Evolutionary conservation across 225 moss, liverwort and hornwort genomes (phyloP).

Genomic region (Polytrichum formosum): DNA sequence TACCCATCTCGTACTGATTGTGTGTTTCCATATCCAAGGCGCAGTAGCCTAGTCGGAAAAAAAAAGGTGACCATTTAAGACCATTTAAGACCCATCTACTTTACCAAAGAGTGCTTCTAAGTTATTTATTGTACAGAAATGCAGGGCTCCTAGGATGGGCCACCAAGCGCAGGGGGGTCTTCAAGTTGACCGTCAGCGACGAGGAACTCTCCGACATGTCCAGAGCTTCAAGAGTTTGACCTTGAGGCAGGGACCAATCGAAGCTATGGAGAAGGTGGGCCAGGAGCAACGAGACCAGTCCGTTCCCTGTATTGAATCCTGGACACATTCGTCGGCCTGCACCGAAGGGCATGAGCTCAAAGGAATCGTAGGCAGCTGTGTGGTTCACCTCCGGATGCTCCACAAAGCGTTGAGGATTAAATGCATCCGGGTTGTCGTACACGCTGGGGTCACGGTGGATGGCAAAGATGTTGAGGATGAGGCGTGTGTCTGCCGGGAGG

Average conservation of each 20-base stretch:
- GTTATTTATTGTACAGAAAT: background rate
- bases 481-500: constrained; percentile 49
- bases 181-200: constrained; percentile 18
- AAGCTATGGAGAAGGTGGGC: constrained; percentile 6
- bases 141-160: constrained; percentile 16
- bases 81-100: no score
- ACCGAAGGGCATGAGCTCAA: constrained; percentile 48
- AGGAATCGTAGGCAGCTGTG: constrained; percentile 7
- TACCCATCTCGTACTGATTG: no score
- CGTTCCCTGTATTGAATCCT: constrained; percentile 17
- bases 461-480: constrained; percentile 34
- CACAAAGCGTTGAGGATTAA: constrained; percentile 39
- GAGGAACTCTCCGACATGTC: constrained; percentile 26
- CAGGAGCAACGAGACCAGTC: constrained; percentile 29
- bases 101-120: no score
- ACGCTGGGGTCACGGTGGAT: constrained; percentile 45
- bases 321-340: constrained; percentile 48
- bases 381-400: constrained; percentile 10
- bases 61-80: no score
- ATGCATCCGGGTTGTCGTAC: constrained; percentile 30
- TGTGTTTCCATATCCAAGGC: no score
- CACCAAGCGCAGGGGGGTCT: constrained; percentile 22
- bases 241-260: constrained; percentile 25
- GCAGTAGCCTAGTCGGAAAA: no score
- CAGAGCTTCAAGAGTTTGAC: constrained; percentile 8